Percentiles rank a stretch among this genome's conserved stretches.
phyloP scores from a whole-genome alignment of 2,329 filamentous ascomycete species.

The Purpureocillium takamizusanense region DNA sequence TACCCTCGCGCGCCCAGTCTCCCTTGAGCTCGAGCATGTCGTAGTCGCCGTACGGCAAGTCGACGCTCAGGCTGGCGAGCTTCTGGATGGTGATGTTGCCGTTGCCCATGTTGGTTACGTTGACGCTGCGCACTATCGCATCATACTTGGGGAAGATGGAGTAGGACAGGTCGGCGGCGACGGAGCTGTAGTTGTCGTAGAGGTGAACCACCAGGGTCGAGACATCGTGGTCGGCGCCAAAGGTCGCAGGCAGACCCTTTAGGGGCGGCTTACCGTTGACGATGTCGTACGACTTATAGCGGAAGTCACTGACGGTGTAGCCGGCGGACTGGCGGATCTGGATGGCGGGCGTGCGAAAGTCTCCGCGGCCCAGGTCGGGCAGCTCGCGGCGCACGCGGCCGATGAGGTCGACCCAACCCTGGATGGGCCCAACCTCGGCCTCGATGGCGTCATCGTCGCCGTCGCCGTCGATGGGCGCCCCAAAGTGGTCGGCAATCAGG shows the following conservation, averaged over 20 bases:
- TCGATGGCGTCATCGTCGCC: constrained; percentile 14
- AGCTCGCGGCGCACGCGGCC: constrained; percentile 51
- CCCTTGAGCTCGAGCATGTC: constrained; percentile 54
- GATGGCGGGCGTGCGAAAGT: constrained; percentile 53
- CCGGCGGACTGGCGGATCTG: constrained; percentile 50
- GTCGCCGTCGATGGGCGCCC: constrained; percentile 43
- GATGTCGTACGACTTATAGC: constrained; percentile 48
- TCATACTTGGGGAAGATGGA: constrained; percentile 55
- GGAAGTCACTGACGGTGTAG: constrained; percentile 48
- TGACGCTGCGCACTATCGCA: constrained; percentile 52
- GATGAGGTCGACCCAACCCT: constrained; percentile 45
- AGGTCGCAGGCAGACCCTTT: constrained; percentile 49
- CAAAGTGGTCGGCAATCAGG: constrained; percentile 52
- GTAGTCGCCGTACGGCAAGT: constrained; percentile 49
- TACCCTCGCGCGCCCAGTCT: constrained; percentile 54
- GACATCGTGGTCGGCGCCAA: constrained; percentile 45
- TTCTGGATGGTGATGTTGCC: constrained; percentile 43
- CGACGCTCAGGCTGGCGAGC: constrained; percentile 51
- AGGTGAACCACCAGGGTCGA: constrained; percentile 49
- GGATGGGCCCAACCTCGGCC: constrained; percentile 23
- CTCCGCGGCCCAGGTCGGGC: constrained; percentile 54
- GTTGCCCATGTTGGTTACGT: constrained; percentile 49
- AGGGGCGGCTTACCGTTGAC: constrained; percentile 46
- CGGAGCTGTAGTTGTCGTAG: constrained; percentile 47
- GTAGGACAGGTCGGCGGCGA: constrained; percentile 51